Percentiles rank a stretch among this genome's conserved stretches.
These are phyloP conservation scores for Paraleonurus japonicus DNA, from an alignment of 257 asterid genomes.

Conservation along the genomic window DNA sequence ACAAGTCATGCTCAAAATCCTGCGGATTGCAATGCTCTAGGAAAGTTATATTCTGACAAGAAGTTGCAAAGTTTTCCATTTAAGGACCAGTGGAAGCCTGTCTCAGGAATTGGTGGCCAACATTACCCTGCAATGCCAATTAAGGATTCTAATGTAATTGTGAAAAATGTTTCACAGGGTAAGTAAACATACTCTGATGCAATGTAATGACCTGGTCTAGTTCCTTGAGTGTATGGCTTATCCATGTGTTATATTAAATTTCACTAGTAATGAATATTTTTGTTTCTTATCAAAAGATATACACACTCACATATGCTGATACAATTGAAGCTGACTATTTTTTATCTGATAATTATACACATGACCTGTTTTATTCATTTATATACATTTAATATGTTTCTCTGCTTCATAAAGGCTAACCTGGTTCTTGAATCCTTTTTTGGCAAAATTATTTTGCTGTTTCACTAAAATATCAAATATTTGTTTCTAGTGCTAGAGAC, in stretches of 20 bases:
- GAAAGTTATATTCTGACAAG: constrained; percentile 47
- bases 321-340: neutral
- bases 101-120: constrained; percentile 55
- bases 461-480: constrained; percentile 24
- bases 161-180: constrained; percentile 49
- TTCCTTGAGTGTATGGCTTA: neutral
- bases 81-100: constrained; percentile 83
- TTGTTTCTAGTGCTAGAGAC: constrained; percentile 41
- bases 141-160: constrained; percentile 45
- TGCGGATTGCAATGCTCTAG: constrained; percentile 40
- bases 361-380: neutral
- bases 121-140: constrained; percentile 40
- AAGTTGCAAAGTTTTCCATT: constrained; percentile 44
- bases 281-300: neutral
- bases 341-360: constrained; percentile 6
- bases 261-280: neutral
- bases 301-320: neutral
- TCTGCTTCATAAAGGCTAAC: constrained; percentile 14
- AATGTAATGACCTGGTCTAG: neutral
- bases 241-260: neutral
- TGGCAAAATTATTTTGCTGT: constrained; percentile 18
- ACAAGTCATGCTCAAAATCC: constrained; percentile 42
- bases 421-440: neutral
- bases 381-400: constrained; percentile 6
- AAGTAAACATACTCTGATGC: constrained; percentile 14